Conservation (phyloP, 192 early-diverging fungal species). For the Backusella tuberculispora region DNA sequence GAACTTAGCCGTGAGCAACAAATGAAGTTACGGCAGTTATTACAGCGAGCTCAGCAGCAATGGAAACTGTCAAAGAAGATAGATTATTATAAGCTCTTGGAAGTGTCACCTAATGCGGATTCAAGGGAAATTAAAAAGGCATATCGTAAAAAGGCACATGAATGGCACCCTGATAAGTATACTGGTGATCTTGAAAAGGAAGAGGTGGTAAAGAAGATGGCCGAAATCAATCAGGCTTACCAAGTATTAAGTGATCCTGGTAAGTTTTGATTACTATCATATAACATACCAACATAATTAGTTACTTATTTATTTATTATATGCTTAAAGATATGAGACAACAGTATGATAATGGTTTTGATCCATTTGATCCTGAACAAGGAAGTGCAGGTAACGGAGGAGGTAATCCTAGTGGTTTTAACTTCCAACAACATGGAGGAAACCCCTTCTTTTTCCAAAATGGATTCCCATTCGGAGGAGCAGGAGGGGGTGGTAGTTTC, state of each 20-base stretch:
- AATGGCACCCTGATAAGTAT: conserved; percentile 87
- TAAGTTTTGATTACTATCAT: neutral
- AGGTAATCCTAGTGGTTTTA: conserved; percentile 50
- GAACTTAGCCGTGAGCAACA: neutral
- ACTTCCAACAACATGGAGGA: conserved; percentile 55
- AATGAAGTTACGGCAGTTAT: conserved; percentile 51
- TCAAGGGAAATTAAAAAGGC: conserved; percentile 89
- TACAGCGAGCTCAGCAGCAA: conserved; percentile 65
- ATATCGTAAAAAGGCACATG: conserved; percentile 84
- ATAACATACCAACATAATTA: neutral
- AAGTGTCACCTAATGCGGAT: conserved; percentile 72
- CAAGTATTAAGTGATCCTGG: conserved; percentile 77
- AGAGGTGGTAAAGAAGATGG: conserved; percentile 86
- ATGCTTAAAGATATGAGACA: conserved; percentile 37
- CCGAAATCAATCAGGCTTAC: conserved; percentile 91
- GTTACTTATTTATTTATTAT: neutral
- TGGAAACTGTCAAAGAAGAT: conserved; percentile 61
- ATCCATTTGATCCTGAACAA: conserved; percentile 76
- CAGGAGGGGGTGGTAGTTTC: conserved; percentile 2
- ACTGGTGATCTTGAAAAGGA: conserved; percentile 77
- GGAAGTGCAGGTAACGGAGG: conserved; percentile 15
- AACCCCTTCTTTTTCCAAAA: conserved; percentile 24
- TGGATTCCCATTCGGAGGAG: conserved; percentile 16
- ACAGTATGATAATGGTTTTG: conserved; percentile 76
- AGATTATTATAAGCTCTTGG: conserved; percentile 96